Evolutionary conservation across 305 asterid species (phyloP).

Genomic region (Solanum hybrid): DNA sequence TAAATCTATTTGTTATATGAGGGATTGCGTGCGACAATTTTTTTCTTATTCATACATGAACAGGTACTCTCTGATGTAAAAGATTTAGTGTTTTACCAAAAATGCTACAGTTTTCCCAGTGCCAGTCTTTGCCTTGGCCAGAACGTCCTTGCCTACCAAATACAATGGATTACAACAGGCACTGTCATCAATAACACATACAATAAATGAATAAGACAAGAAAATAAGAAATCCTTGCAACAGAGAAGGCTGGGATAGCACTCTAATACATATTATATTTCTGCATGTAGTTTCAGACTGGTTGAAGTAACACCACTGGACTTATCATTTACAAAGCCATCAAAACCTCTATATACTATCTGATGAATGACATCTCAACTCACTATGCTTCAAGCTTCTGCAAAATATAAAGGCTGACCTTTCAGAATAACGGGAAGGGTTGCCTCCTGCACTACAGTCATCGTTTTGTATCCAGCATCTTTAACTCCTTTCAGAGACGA

Average conservation of each 20-base stretch:
- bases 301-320: not conserved
- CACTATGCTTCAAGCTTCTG: not conserved
- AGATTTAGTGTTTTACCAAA: slow-evolving; percentile 43
- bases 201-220: not conserved
- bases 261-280: not conserved
- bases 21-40: not conserved
- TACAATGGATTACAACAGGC: slow-evolving; percentile 13
- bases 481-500: slow-evolving; percentile 77
- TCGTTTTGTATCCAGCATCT: slow-evolving; percentile 82
- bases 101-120: slow-evolving; percentile 96
- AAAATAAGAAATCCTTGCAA: not conserved
- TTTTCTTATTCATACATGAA: not conserved
- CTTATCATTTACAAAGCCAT: not conserved
- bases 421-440: slow-evolving; percentile 80
- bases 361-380: not conserved
- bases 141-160: slow-evolving; percentile 84
- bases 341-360: not conserved
- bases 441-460: slow-evolving; percentile 96
- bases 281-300: not conserved
- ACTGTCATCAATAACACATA: not conserved
- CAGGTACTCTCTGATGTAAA: not conserved
- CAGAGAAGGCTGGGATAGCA: not conserved
- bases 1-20: not conserved
- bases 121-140: slow-evolving; percentile 98
- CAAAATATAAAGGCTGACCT: slow-evolving; percentile 31